Evolutionary conservation across 768 basidiomycete species (phyloP), one percentile per base, ranked within the genome.

Genomic region (Trichaptum fuscoviolaceum): DNA sequence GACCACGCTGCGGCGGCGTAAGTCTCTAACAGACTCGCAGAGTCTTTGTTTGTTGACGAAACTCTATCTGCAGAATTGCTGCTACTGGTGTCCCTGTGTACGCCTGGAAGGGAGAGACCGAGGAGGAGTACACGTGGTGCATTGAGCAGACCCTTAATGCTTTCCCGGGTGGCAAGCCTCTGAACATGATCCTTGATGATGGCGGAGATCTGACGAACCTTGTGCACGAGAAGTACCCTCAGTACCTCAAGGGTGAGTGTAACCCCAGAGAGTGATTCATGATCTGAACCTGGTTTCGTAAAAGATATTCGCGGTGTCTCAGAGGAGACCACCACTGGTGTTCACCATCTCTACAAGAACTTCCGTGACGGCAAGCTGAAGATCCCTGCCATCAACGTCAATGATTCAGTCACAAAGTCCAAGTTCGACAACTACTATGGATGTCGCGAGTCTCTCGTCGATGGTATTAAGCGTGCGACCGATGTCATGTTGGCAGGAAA

Each of bases 401-500:
- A 99, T 79, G 96, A 97, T 82, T 97, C 96, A 6, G 97, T 99
- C 75, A 99, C 97, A 71, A 99, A 99, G 82, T 97, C 95, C 76
- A 99, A 99, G 85, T 99, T 99, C 77, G 92, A 96, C 81, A 94
- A 95, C 83, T 91, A 94, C 81, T 99, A 99, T 77, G 97, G 97
- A 69, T 99, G 97, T 83, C 94, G 97, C 75, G 97, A 99, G 80
- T 99, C 97, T 35, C 92, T 99, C 69, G 97, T 99, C 68, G 97
- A 99, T 77, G 97, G 97, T 73, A 98, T 99, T 83, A 99, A 99
- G 87, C 95, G 97, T 75, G 97, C 97, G 67, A 99, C 97, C 70
- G 97, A 99, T 78, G 94, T 99, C 77, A 99, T 99, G 97, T 89
- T 99, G 77, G 97, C 97, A 71, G 97, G 96, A 64, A 99, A 99